Base-by-base conservation (phyloP, 2,329 filamentous ascomycete species). In the Aspergillus caelatus region DNA sequence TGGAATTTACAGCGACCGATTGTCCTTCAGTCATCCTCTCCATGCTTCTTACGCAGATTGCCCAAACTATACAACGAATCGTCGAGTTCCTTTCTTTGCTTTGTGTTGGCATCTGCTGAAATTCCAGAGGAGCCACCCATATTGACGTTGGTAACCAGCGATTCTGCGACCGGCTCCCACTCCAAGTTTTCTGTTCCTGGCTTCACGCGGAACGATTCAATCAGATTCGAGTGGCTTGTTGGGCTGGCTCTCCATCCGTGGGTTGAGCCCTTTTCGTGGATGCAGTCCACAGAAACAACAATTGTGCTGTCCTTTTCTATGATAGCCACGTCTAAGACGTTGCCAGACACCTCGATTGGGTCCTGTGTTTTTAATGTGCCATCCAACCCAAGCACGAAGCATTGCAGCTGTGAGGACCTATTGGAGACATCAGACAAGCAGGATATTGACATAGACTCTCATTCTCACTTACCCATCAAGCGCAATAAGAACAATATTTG, bases 381-480 rank as follows among this genome's bases (percentile, higher is more conserved):
- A 56, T 85, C 75, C 1, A 74, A 65, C n/a, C 75, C 75, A 7
- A 91, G 80, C n/a, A 79, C 78, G 79, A 90, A 91, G 61, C 85
- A 79, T 75, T 94, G 88, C 10, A 96, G 68, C 83, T 80, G 77
- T 90, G 89, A 28, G 90, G 78, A 46, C 84, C 91, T 62, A 88
- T 85, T 60, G 85, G 74, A 21, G 84, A 88, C 28, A 59, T 74
- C 62, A 74, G 68, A 56, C 16, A 26, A 50, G 21, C 48, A 39
- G 34, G 23, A 34, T 57, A 12, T 12, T 30, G 48, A 39, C 23
- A 34, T 45, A 26, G 36, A 6, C 21, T 41, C 36, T 19, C n/a
- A 14, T 34, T 11, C 9, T 4, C 21, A 74, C 82, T 78, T 80
- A 88, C 87, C 84, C 85, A 80, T 89, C 86, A 53, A 86, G 78